Evolutionary conservation across 2,329 filamentous ascomycete species (phyloP).

Genomic region (Incumbomyces lentus): DNA sequence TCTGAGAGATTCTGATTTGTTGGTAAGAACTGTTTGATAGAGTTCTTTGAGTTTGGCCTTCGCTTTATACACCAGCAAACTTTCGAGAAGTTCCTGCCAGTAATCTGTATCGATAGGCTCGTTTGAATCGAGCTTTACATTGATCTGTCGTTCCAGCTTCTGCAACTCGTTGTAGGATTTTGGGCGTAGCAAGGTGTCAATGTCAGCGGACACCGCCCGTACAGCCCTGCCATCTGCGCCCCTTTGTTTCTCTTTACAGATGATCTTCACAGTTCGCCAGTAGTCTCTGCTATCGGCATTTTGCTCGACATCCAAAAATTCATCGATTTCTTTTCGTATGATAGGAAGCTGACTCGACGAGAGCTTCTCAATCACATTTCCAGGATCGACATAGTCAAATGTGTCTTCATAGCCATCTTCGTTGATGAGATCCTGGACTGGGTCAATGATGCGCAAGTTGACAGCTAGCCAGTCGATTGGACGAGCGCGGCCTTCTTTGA

Average conservation of each 20-base stretch:
- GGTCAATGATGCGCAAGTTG: conserved; percentile 77
- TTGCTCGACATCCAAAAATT: conserved; percentile 69
- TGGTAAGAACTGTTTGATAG: conserved; percentile 63
- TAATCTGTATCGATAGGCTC: conserved; percentile 95
- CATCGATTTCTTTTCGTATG: conserved; percentile 71
- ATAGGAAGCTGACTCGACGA: conserved; percentile 57
- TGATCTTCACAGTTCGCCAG: conserved; percentile 78
- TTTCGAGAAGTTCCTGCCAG: conserved; percentile 86
- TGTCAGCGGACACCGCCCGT: conserved; percentile 72
- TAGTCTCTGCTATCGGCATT: conserved; percentile 72
- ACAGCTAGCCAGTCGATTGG: conserved; percentile 92
- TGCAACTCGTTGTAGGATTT: conserved; percentile 84
- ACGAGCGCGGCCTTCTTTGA: conserved; percentile 80
- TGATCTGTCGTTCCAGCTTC: conserved; percentile 75
- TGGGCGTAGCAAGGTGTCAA: conserved; percentile 74
- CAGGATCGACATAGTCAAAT: conserved; percentile 68
- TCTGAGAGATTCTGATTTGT: conserved; percentile 55
- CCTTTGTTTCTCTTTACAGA: conserved; percentile 66
- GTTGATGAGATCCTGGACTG: conserved; percentile 65
- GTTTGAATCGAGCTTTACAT: conserved; percentile 71
- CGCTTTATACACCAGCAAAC: conserved; percentile 81
- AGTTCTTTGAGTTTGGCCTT: conserved; percentile 73
- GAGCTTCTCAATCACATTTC: conserved; percentile 67
- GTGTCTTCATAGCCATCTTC: conserved; percentile 72
- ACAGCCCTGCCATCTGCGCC: conserved; percentile 61